Percentiles rank a stretch among this genome's conserved stretches.
Evolutionary conservation across 2,329 filamentous ascomycete genomes (phyloP).

Genomic region (Cladobotryum protrusum): DNA sequence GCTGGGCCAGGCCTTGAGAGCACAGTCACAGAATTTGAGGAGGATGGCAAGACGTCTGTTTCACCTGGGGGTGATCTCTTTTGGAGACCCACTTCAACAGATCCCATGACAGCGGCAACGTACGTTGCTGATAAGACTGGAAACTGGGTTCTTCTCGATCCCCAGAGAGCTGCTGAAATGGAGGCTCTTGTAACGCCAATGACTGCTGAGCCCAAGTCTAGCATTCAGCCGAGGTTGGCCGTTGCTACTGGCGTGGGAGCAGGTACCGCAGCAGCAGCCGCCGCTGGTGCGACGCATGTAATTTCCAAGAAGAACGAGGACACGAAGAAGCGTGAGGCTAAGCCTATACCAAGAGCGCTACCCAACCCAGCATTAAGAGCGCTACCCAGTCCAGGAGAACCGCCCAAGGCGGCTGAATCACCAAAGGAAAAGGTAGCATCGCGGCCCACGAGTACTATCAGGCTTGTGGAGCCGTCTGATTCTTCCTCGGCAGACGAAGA

Average conservation of each 20-base stretch:
- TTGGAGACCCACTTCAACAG: slow-evolving; percentile 44
- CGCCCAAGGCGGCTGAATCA: neutral
- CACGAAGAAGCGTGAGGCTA: neutral
- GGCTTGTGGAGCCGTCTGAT: slow-evolving; percentile 8
- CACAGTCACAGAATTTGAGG: slow-evolving; percentile 47
- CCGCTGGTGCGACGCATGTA: slow-evolving; percentile 2
- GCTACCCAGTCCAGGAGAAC: neutral
- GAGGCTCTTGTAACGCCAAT: slow-evolving; percentile 13
- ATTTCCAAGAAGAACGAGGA: neutral
- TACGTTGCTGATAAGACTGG: slow-evolving; percentile 47
- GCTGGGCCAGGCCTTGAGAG: slow-evolving; percentile 29
- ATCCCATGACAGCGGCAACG: slow-evolving; percentile 39
- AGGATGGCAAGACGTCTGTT: slow-evolving; percentile 37
- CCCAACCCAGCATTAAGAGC: neutral
- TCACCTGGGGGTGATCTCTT: slow-evolving; percentile 34
- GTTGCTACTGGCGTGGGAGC: slow-evolving; percentile 1
- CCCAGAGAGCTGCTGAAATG: slow-evolving; percentile 25
- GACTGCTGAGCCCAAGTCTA: slow-evolving; percentile 8
- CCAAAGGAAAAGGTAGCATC: neutral
- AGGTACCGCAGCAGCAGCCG: neutral
- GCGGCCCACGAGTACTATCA: slow-evolving; percentile 5
- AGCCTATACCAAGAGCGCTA: neutral
- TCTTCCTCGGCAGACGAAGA: slow-evolving; percentile 9
- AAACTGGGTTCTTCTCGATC: slow-evolving; percentile 46
- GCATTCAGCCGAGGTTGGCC: slow-evolving; percentile 4